Base-by-base conservation (phyloP, 257 asterid genomes). In the Nicotiana tomentosiformis region DNA sequence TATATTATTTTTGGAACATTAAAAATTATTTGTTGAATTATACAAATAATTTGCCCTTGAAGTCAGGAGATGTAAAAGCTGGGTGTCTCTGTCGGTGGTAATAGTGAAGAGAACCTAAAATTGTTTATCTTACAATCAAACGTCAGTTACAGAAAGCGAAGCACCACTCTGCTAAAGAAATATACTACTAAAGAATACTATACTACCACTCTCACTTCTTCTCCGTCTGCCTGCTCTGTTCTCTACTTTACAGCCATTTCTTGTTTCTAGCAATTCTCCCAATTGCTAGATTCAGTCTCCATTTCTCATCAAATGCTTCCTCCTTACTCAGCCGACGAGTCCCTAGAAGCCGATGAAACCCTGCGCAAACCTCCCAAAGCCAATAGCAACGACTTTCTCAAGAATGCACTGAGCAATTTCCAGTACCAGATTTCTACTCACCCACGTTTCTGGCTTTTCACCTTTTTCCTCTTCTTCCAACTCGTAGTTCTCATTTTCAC, bases 391-490 rank as follows among this genome's bases (percentile, higher is more conserved):
- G 80, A 82, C 67, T 56, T 77, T 57, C 2, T 90, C 30, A 90
- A 77, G 64, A 78, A 49, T 80, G 10, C 85, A 1, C 9, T 88
- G 0, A 79, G 77, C 46, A 58, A 80, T 0, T 23, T 89, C 16
- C 84, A 86, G 67, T 57, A 83, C 81, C 94, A 89, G 84, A 12
- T 91, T 49, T 76, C 95, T 2, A 84, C 91, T 23, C 91, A 91
- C 85, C 97, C 95, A 2, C 89, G 91, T 5, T 89, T 92, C 88
- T 91, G 92, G 91, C 89, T 91, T 39, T 90, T 92, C 90, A 79
- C 90, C 83, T 43, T 89, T 33, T 91, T 92, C 58, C 91, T 92
- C 84, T 91, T 91, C 88, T 81, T 84, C 60, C 95, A 92, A 77
- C 88, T 88, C 46, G 88, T 92, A 0, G 84, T 92, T 77, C 85